Evolutionary conservation across 306 rosid species (phyloP), one percentile per base, ranked within the genome.

Genomic region (Dryas octopetala): DNA sequence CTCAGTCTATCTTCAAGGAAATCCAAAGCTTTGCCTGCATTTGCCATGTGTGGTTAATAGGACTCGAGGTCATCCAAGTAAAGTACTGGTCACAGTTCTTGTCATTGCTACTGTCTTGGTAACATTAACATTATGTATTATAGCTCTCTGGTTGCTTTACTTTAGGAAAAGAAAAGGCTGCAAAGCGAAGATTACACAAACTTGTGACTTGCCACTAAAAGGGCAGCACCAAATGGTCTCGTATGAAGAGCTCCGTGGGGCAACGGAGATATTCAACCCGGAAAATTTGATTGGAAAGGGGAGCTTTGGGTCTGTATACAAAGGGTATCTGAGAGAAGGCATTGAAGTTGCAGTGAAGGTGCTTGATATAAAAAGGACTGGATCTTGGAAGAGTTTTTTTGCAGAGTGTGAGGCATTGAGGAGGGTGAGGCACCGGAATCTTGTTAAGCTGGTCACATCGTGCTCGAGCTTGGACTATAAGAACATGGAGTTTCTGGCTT

Each of bases 331-430:
- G 45, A 68, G 83, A 72, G 81, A 84, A n/a, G 85, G 82, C 62
- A 82, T 32, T 15, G 80, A 54, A 49, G 75, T 88, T 44, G 93
- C 93, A 15, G 90, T 92, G 14, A 90, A 92, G 85, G 92, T 92
- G 44, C 78, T 92, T n/a, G 85, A 90, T 76, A 78, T 76, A 2
- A 73, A 58, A 45, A 75, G 74, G 50, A 83, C 77, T 17, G 87
- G 83, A 3, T 85, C 83, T 68, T 59, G 82, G 45, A 92, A 87
- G 83, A 92, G 97, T 60, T 92, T 92, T 70, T 79, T 85, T 4
- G 92, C 93, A 7, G 97, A 90, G 71, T 92, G 97, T 26, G 87
- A 92, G 59, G 86, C 88, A n/a, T 51, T 86, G 85, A 83, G 74
- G 82, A 83, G 85, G 38, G 82, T 84, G 5, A 83, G 91, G 81